Base-by-base conservation (phyloP, 1,284 basidiomycete species). In the Boletus calvinii region DNA sequence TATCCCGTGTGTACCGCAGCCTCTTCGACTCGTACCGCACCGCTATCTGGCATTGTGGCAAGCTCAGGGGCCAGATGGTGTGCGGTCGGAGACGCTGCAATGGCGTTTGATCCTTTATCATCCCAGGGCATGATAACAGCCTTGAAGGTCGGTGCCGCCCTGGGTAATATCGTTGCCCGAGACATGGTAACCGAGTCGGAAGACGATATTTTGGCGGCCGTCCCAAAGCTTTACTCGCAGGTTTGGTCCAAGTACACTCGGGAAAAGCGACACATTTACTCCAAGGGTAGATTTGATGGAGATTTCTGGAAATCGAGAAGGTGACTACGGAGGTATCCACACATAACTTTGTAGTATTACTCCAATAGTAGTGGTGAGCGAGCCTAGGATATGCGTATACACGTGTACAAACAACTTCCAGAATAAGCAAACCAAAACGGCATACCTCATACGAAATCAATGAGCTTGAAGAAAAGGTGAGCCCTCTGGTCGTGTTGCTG, bases 81-180 rank as follows among this genome's bases (percentile, higher is more conserved):
- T n/a, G 24, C 46, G 17, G 35, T 50, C 3, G 34, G 46, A 11
- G 69, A 73, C 53, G 69, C 70, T 10, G 69, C 72, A 4, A 59
- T 70, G 57, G 69, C 71, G n/a, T 72, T 72, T 51, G 71, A 72
- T 50, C 70, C 72, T 7, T 64, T 72, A 10, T 72, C 70, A 5
- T 73, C 70, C 11, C 70, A 72, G 48, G 73, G 72, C 12, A 72
- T 72, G 58, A 64, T 73, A 44, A 72, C 69, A 18, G 61, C 69
- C 2, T 55, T 73, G 43, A 60, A 67, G 17, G 55, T 59, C 48
- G 69, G 70, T 8, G 29, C 9, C 13, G 15, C 22, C 6, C 11
- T 26, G 24, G 38, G 15, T 26, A n/a, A 40, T 26, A n/a, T 26
- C 38, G n/a, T 24, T n/a, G 22, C 38, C 22, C 22, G 15, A 22